A percentile compares a stretch with the other conserved stretches of the same genome.
Evolutionary conservation across 306 rosid genomes (phyloP).

Genomic region (Alnus glutinosa): DNA sequence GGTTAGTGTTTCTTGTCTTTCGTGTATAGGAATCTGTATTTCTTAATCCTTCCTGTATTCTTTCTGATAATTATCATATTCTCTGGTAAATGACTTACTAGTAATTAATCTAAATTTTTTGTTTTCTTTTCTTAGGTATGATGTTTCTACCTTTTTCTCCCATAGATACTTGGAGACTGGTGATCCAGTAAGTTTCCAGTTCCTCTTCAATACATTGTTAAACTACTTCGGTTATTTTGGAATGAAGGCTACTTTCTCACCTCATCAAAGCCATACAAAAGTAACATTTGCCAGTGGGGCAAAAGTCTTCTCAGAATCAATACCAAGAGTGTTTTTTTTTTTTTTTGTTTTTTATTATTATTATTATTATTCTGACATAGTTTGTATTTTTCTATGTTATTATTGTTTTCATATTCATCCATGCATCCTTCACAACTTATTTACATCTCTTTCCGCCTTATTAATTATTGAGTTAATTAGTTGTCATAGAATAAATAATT

Average conservation of each 20-base stretch:
- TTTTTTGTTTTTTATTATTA: not conserved
- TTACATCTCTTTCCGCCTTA: not conserved
- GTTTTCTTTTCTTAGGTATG: conserved; percentile 64
- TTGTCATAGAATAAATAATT: not conserved
- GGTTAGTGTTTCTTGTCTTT: conserved; percentile 59
- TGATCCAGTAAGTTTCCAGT: conserved; percentile 74
- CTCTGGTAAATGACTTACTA: conserved; percentile 16
- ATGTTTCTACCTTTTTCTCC: conserved; percentile 78
- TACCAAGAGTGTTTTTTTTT: not conserved
- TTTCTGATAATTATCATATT: conserved; percentile 14
- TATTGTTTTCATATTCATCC: not conserved
- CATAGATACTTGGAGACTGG: conserved; percentile 80
- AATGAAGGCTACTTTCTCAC: no score
- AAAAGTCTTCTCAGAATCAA: no score
- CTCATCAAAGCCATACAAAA: no score
- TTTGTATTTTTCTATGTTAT: not conserved
- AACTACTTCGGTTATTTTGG: conserved; percentile 7
- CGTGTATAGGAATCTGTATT: conserved; percentile 25
- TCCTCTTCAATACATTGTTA: not conserved
- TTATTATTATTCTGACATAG: not conserved
- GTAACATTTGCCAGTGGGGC: no score
- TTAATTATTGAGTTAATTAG: not conserved
- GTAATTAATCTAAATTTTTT: conserved; percentile 4
- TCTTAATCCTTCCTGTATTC: conserved; percentile 16
- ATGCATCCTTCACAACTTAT: not conserved